phyloP scores from a whole-genome alignment of 441 rosid species.

The Erodium texanum region DNA sequence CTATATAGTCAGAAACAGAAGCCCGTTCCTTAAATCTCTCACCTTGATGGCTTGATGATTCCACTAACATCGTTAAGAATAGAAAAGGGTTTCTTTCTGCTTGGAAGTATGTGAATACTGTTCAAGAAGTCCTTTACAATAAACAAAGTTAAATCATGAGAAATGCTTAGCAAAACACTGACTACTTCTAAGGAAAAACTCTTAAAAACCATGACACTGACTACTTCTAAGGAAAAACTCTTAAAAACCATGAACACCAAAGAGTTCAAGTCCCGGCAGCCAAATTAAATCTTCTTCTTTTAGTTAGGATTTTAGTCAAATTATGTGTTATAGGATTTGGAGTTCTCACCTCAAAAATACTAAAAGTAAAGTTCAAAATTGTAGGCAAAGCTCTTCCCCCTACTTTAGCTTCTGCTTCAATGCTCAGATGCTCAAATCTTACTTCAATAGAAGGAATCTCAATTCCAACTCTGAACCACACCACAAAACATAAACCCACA shows the following conservation, averaged over 20 bases:
- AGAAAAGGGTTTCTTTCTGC: constrained; percentile 37
- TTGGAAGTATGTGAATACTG: constrained; percentile 37
- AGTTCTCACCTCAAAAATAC: constrained; percentile 36
- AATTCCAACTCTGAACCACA: constrained; percentile 27
- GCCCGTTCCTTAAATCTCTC: not conserved
- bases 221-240: too few species aligned
- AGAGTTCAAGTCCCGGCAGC: not conserved
- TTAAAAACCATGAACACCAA: not conserved
- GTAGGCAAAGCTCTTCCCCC: constrained; percentile 66
- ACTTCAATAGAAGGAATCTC: constrained; percentile 58
- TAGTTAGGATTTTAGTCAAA: too few species aligned
- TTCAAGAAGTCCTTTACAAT: constrained; percentile 33
- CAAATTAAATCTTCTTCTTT: too few species aligned
- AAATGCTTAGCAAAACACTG: not conserved
- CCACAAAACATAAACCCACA: not conserved
- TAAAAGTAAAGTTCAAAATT: constrained; percentile 30
- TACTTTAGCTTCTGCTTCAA: constrained; percentile 48
- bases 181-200: too few species aligned
- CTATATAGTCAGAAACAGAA: not conserved
- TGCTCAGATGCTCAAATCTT: constrained; percentile 46
- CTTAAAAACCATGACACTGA: not conserved
- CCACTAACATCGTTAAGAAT: constrained; percentile 62
- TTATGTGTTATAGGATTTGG: too few species aligned
- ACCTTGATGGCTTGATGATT: constrained; percentile 57
- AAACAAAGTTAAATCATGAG: not conserved